A percentile compares a stretch with the other conserved stretches of the same genome.
These are phyloP conservation scores for Dissophora ornata DNA, from an alignment of 192 early-diverging fungal species.

Conservation along the genomic window DNA sequence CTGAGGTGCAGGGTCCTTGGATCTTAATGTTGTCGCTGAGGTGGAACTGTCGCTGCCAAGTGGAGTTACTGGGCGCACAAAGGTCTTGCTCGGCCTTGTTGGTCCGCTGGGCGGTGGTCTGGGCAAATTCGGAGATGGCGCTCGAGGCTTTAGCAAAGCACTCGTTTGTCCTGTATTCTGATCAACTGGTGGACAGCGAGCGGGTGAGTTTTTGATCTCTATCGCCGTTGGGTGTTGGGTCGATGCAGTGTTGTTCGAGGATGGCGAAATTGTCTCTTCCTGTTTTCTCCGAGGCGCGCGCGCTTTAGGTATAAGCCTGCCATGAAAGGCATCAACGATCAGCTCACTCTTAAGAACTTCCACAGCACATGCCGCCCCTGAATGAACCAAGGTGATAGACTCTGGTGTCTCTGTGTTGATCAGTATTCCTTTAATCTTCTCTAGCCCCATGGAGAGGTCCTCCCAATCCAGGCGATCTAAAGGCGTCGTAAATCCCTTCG, in stretches of 20 bases:
- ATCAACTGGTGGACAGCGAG: too few relatives aligned
- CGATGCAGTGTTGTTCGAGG: too few relatives aligned
- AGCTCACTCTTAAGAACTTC: slow-evolving; percentile 31
- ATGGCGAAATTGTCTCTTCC: neutral
- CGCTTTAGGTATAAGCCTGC: slow-evolving; percentile 5
- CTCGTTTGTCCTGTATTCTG: too few relatives aligned
- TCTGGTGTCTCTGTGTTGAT: slow-evolving; percentile 1
- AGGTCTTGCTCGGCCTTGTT: neutral
- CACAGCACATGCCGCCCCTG: neutral
- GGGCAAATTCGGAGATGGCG: neutral
- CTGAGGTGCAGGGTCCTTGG: neutral
- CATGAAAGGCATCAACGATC: slow-evolving; percentile 23
- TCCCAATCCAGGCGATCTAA: slow-evolving; percentile 47
- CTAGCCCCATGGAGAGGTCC: slow-evolving; percentile 26
- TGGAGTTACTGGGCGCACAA: neutral
- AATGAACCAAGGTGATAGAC: slow-evolving; percentile 19
- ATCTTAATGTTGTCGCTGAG: neutral
- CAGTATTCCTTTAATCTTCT: slow-evolving; percentile 20
- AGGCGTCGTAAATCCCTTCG: slow-evolving; percentile 35
- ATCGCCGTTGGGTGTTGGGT: too few relatives aligned
- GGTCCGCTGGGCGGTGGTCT: neutral
- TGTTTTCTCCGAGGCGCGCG: slow-evolving; percentile 1
- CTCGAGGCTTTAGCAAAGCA: neutral
- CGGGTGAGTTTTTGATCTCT: too few relatives aligned
- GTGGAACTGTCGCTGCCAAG: neutral